A percentile compares a stretch with the other conserved stretches of the same genome.
These are phyloP conservation scores for Collybia nuda DNA, from an alignment of 768 basidiomycete genomes.

Conservation along the genomic window DNA sequence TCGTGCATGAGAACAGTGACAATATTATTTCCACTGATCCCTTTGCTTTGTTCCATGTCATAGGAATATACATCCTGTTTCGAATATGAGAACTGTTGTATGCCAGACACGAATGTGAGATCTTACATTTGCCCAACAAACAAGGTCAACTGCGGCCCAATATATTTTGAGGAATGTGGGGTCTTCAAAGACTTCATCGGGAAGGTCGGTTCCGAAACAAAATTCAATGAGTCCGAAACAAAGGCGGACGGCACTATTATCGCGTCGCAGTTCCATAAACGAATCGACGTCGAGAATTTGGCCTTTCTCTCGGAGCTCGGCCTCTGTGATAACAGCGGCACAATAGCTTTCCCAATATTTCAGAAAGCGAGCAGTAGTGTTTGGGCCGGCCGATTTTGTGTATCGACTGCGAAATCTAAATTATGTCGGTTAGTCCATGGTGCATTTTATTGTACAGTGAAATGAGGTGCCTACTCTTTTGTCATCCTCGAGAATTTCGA, in stretches of 20 bases:
- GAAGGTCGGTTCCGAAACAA: constrained; percentile 59
- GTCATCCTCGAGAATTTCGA: constrained; percentile 60
- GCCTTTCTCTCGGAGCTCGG: constrained; percentile 56
- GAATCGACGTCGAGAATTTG: constrained; percentile 53
- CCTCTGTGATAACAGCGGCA: constrained; percentile 57
- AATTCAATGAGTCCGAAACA: constrained; percentile 67
- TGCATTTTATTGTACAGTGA: not conserved
- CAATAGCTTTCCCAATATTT: constrained; percentile 56
- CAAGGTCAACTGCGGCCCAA: constrained; percentile 61
- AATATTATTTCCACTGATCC: constrained; percentile 65
- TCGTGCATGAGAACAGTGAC: constrained; percentile 67
- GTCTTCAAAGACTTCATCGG: constrained; percentile 60
- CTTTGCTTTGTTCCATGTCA: constrained; percentile 70
- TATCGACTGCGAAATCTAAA: constrained; percentile 55
- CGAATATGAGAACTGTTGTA: constrained; percentile 3
- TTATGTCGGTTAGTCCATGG: constrained; percentile 3
- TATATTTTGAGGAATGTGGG: constrained; percentile 52
- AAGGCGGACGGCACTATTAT: constrained; percentile 66
- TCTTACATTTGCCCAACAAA: constrained; percentile 71
- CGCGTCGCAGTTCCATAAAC: constrained; percentile 60
- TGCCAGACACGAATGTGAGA: not conserved
- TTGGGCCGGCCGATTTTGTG: constrained; percentile 42
- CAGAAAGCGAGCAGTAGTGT: constrained; percentile 47
- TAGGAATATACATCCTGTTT: constrained; percentile 69
- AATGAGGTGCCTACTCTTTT: constrained; percentile 47